Evolutionary conservation across 1,284 basidiomycete species (phyloP), one percentile per base, ranked within the genome.

Genomic region (Ceratobasidium sp.): DNA sequence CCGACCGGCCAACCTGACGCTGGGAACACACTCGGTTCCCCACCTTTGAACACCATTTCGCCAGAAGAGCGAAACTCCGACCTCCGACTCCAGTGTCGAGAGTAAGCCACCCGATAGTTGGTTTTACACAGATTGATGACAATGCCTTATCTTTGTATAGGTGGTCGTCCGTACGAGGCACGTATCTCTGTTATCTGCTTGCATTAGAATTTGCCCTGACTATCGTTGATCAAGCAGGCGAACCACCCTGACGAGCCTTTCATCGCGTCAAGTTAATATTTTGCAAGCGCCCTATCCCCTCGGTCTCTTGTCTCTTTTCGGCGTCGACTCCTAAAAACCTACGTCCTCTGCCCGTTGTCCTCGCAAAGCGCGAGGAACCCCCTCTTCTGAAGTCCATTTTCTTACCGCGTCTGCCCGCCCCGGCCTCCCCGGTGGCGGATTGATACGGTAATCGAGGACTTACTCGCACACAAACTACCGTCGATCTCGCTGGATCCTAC

Each of bases 131-230:
- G 29, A 34, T 29, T 78, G 56, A 34, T 66, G 13, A 46, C 57
- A 52, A 78, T 70, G 79, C 40, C 76, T 78, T 62, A 19, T 77
- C 77, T 78, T 76, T 79, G 32, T 77, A 44, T 76, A 94, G 92
- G 92, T 93, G 91, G 92, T 90, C 90, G 83, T 91, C 90, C 78
- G 89, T 93, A 81, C 87, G 92, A 88, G 92, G 92, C 92, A 79
- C 73, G 88, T 84, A 61, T 78, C 77, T 22, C 19, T 29, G 11
- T 57, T 56, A 22, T 22, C 17, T 22, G 46, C 37, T 51, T 19
- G 11, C 13, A 8, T 51, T 51, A 62, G 32, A 76, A 75, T 66
- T 49, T 73, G 77, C 61, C 77, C 46, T 51, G 74, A 80, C 83
- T 59, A 78, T 65, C 65, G 74, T 76, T 44, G 13, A 78, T 79